These are phyloP conservation scores for Lentinula edodes DNA, from an alignment of 768 basidiomycete genomes.

Conservation along the genomic window DNA sequence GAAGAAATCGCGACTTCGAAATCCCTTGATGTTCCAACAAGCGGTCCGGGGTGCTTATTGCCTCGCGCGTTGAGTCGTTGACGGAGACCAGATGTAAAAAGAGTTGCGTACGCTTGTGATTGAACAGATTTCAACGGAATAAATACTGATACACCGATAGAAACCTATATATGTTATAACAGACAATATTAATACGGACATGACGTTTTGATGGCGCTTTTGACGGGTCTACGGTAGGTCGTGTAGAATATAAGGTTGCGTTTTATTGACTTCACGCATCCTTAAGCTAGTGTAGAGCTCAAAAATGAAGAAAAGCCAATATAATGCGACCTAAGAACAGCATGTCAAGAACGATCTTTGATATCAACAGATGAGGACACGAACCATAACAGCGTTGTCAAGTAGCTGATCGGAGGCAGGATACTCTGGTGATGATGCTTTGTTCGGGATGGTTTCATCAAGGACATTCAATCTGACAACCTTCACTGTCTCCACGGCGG, in stretches of 20 bases:
- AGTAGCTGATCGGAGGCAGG: conserved; percentile 5
- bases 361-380: background rate
- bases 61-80: background rate
- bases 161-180: too few relatives aligned
- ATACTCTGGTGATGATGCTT: background rate
- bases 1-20: background rate
- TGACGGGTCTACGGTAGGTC: background rate
- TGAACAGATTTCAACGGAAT: too few relatives aligned
- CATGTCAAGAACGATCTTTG: background rate
- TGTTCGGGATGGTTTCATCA: conserved; percentile 5
- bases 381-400: conserved; percentile 6
- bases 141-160: too few relatives aligned
- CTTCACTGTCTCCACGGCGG: conserved; percentile 1
- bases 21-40: background rate
- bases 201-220: too few relatives aligned
- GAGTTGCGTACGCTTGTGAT: background rate
- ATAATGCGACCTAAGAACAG: background rate
- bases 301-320: conserved; percentile 17
- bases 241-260: background rate
- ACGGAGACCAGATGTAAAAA: too few relatives aligned
- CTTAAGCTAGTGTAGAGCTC: conserved; percentile 1
- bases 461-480: conserved; percentile 6
- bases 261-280: background rate
- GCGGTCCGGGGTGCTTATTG: background rate
- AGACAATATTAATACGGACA: too few relatives aligned